Evolutionary conservation across 2,329 filamentous ascomycete species (phyloP), one percentile per base, ranked within the genome.

Genomic region (Ceratocystis destructans): DNA sequence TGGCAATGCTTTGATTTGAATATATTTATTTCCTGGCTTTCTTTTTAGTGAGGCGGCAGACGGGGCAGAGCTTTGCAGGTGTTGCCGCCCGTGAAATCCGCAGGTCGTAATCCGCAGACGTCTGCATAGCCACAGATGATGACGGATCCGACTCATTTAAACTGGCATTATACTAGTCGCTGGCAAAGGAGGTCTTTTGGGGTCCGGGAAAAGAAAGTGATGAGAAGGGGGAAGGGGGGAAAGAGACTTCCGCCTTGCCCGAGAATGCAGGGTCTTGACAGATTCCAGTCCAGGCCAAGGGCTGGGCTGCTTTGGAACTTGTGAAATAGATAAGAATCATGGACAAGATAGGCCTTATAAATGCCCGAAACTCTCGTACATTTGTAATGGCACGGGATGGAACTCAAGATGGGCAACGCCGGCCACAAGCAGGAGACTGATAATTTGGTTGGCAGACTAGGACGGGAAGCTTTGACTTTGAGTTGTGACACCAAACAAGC

Each of bases 181-280:
- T 37, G 28, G 8, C 28, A n/a, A 59, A 59, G 55, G 55, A 31
- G 55, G 33, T 37, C 28, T 33, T 59, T 59, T 37, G 55, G 55
- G 28, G 25, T 4, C 15, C 55, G 55, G 55, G 28, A 33, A 59
- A 17, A 37, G 28, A 12, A 59, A 10, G 55, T 59, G 55, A 59
- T 59, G 31, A 15, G 55, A 59, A 57, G 53, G 55, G 55, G 55
- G 31, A 17, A 17, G 53, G 55, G 55, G n/a, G 55, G 17, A 15
- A 31, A 10, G 17, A 63, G 41, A 48, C 61, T 63, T 46, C 61
- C 61, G 61, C 61, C 41, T 46, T n/a, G 44, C 22, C 61, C 61
- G 61, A 63, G 44, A 63, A 46, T 20, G 41, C 44, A 31, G 31
- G 44, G 61, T 3, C 17, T 63, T 46, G 44, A 50, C 44, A 50